Conservation (phyloP, 2,329 filamentous ascomycete genomes). For the Aspergillus sp. region DNA sequence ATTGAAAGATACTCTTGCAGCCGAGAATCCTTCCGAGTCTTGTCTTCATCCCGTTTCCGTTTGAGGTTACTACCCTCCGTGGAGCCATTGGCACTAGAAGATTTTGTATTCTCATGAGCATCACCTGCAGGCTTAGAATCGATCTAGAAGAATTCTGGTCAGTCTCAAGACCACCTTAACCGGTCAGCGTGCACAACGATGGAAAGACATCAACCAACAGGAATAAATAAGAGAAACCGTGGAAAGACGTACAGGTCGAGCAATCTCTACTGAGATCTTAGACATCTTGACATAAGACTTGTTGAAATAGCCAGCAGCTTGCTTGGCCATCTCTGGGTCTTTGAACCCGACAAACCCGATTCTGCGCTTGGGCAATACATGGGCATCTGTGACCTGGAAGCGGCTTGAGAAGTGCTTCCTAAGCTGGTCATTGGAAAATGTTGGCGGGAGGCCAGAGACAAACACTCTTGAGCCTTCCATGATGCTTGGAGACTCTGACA, state of each 20-base stretch:
- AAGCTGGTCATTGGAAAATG: slow-evolving; percentile 75
- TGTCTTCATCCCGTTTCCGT: slow-evolving; percentile 41
- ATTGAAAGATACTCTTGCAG: slow-evolving; percentile 77
- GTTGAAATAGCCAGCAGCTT: slow-evolving; percentile 92
- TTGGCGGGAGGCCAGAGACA: slow-evolving; percentile 68
- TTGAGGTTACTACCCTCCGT: slow-evolving; percentile 26
- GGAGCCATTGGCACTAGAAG: slow-evolving; percentile 13
- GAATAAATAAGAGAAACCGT: slow-evolving; percentile 1
- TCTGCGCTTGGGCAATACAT: slow-evolving; percentile 77
- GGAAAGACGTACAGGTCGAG: slow-evolving; percentile 58
- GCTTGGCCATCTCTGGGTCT: slow-evolving; percentile 66
- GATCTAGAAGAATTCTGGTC: slow-evolving; percentile 33
- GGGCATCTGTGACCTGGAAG: slow-evolving; percentile 76
- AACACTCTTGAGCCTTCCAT: slow-evolving; percentile 72
- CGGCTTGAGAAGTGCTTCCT: slow-evolving; percentile 78
- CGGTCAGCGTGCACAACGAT: slow-evolving; percentile 29
- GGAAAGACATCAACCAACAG: slow-evolving; percentile 9
- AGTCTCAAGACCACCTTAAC: slow-evolving; percentile 34
- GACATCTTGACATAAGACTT: slow-evolving; percentile 93
- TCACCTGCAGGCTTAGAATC: slow-evolving; percentile 27
- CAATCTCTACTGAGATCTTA: slow-evolving; percentile 81
- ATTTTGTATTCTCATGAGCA: slow-evolving; percentile 10
- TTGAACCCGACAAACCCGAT: slow-evolving; percentile 97
- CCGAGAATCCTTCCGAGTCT: slow-evolving; percentile 65
- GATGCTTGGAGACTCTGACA: slow-evolving; percentile 15